Evolutionary conservation across 139 green algal genomes (phyloP).

Genomic region (Chlorella sp.): DNA sequence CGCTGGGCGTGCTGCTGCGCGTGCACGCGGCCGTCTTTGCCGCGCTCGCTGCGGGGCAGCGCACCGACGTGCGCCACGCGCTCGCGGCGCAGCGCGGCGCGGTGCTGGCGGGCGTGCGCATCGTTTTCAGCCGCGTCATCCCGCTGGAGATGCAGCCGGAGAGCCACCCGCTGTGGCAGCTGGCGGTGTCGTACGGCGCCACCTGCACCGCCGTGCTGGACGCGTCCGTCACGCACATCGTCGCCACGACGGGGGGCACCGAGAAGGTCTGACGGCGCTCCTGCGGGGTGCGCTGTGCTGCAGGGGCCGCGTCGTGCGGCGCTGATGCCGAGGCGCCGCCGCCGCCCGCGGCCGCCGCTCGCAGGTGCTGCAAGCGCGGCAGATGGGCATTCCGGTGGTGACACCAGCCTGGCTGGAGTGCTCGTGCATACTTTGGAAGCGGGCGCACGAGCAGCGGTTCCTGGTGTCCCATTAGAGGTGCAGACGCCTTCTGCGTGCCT

Average conservation of each 20-base stretch:
- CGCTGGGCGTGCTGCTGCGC: constrained; percentile 53
- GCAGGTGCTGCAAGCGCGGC: constrained; percentile 7
- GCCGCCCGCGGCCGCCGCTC: too few species aligned
- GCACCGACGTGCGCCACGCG: constrained; percentile 48
- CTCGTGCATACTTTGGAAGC: constrained; percentile 63
- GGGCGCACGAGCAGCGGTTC: constrained; percentile 60
- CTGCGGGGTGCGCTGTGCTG: background rate
- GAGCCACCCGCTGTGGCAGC: constrained; percentile 59
- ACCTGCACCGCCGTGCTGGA: constrained; percentile 17
- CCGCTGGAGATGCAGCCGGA: constrained; percentile 46
- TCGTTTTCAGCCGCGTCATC: constrained; percentile 71
- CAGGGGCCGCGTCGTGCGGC: background rate
- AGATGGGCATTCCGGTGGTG: constrained; percentile 25
- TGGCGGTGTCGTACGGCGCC: constrained; percentile 66
- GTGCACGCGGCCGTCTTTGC: constrained; percentile 58
- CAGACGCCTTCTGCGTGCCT: too few species aligned
- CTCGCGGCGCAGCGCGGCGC: constrained; percentile 43
- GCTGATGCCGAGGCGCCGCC: background rate
- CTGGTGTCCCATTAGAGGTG: constrained; percentile 28
- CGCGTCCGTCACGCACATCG: constrained; percentile 58
- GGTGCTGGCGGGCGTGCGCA: constrained; percentile 52
- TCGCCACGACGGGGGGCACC: constrained; percentile 53
- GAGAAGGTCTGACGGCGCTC: constrained; percentile 47
- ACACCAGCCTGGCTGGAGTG: constrained; percentile 61
- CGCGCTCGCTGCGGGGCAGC: constrained; percentile 1